Base-by-base conservation (phyloP, 1,284 basidiomycete genomes). In the Earliella scabrosa region DNA sequence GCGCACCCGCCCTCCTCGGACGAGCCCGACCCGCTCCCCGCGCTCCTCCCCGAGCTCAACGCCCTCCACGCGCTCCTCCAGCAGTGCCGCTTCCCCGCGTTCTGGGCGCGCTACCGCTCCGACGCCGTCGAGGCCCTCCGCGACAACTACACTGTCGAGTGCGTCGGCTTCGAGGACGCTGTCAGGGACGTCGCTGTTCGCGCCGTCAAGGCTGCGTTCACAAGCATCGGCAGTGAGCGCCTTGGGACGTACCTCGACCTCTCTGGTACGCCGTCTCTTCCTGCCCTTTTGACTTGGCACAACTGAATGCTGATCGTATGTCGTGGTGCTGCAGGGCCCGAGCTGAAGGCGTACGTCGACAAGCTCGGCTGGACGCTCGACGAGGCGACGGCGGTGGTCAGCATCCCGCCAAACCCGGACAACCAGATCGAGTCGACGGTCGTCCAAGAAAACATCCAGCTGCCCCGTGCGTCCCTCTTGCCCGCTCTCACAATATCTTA, bases 381-480 rank as follows among this genome's bases (percentile, higher is more conserved):
- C 65, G 74, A 80, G 8, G 67, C 78, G 9, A 78, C 75, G 6
- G 85, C 83, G 16, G 82, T 86, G 11, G 82, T 95, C 45, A 77
- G 74, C 24, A 81, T 97, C 52, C 94, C 95, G 36, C 82, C 87
- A 47, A 96, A 95, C 73, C 90, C 90, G n/a, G 93, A 96, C 74
- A 98, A 97, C 75, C 91, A 95, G 69, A 93, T 97, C 68, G 92
- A 95, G 73, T 92, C 95, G 0, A 92, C 92, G n/a, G 85, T 97
- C 38, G 91, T 97, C 41, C 92, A 93, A 74, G 95, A 97, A 78
- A 88, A 82, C 65, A 91, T 97, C 63, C 90, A 90, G 72, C 79
- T 97, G 55, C 87, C 88, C 63, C 95, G 94, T 96, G 75, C 72
- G 92, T 85, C 38, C 20, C 4, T 11, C 14, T 35, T 24, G 0